Percentiles rank a stretch among this genome's conserved stretches.
Conservation (phyloP, 2,329 filamentous ascomycete species). For the Daldinia eschscholtzii region DNA sequence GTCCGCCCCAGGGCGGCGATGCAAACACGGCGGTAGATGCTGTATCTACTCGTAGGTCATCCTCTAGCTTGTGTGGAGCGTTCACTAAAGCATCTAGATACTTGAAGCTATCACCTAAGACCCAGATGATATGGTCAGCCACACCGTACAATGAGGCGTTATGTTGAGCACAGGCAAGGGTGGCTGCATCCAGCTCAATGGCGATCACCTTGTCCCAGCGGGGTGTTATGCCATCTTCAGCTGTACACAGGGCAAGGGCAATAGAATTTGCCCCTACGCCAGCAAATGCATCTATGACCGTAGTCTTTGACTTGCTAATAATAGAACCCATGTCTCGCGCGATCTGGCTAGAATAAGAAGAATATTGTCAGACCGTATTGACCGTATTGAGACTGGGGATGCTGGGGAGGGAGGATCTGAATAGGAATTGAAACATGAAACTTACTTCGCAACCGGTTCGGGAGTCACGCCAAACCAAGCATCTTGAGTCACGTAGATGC, state of each 20-base stretch:
- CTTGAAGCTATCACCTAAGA: slow-evolving; percentile 88
- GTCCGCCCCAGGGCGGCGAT: slow-evolving; percentile 72
- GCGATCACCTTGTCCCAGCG: slow-evolving; percentile 88
- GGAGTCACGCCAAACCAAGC: slow-evolving; percentile 98
- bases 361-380: slow-evolving; percentile 39
- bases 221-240: slow-evolving; percentile 61
- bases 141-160: slow-evolving; percentile 91
- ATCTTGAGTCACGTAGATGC: slow-evolving; percentile 90
- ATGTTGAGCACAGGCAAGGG: slow-evolving; percentile 89
- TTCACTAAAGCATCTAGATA: slow-evolving; percentile 66
- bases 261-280: slow-evolving; percentile 95
- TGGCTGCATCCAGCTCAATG: slow-evolving; percentile 84
- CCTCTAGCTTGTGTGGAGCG: slow-evolving; percentile 49
- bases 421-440: slow-evolving; percentile 35
- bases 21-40: slow-evolving; percentile 65
- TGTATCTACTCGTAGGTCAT: slow-evolving; percentile 58
- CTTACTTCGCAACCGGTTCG: slow-evolving; percentile 86
- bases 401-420: slow-evolving; percentile 10
- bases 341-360: slow-evolving; percentile 69
- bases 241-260: slow-evolving; percentile 77
- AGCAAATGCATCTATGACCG: slow-evolving; percentile 89
- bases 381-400: slow-evolving; percentile 10
- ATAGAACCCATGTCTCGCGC: slow-evolving; percentile 76
- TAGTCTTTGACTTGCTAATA: slow-evolving; percentile 57
- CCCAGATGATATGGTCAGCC: slow-evolving; percentile 80